Evolutionary conservation across 805 yeast genomes (phyloP), one percentile per base, ranked within the genome.

Genomic region (Zygotorulaspora chibaensis): DNA sequence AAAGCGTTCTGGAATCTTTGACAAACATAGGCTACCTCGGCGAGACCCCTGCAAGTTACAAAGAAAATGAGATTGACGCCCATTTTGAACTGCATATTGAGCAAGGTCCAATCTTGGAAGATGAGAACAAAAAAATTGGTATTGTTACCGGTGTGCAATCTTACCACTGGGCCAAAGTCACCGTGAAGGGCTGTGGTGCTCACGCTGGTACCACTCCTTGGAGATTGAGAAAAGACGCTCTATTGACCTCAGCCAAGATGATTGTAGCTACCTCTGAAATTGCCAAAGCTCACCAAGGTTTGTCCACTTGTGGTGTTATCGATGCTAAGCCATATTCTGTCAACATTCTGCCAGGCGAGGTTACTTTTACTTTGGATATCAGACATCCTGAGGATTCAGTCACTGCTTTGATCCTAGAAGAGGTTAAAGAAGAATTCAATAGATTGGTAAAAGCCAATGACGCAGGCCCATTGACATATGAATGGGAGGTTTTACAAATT

Each of bases 191-290:
- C 35, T 75, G 72, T 53, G 84, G 86, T 2, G 81, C 80, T 43
- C 90, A 83, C 57, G 80, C 89, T 0, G 90, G 90, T 13, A 80
- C 88, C 1, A 83, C 89, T 0, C 88, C 88, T 12, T 67, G 83
- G 66, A 63, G 66, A 31, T 69, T 76, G 40, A 72, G 89, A 56
- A 70, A 76, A 17, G 89, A 83, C 62, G 80, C 88, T 0, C 57
- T 82, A 40, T 67, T 80, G 11, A 76, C 82, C 1, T 76, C 83
- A 8, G 68, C 87, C 2, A 71, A 69, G 47, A 75, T 83, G 73
- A 76, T 82, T 33, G 71, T 71, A 10, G 71, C 68, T 38, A 79
- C 81, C 10, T 74, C 80, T 43, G 80, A 77, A 39, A 70, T 79
- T 43, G 86, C 86, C 1, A 57, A 62, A 33, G 64, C 69, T 40